These are phyloP conservation scores for Cyclotella baltica DNA, from an alignment of 108 stramenopile species.

Conservation along the genomic window DNA sequence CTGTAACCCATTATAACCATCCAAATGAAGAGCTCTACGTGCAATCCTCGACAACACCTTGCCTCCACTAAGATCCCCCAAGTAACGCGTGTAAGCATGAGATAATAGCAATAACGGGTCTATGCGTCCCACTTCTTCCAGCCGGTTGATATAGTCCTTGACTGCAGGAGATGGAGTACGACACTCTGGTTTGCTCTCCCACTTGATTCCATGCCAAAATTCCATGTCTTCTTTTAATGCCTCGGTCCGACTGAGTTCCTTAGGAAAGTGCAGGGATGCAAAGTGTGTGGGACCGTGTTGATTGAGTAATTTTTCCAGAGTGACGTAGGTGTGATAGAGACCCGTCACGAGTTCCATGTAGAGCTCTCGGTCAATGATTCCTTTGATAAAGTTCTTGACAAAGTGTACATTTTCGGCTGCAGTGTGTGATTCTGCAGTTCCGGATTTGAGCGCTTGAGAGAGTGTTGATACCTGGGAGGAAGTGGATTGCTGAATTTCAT, in stretches of 20 bases:
- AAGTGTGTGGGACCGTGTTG: slow-evolving; percentile 67
- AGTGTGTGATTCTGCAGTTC: slow-evolving; percentile 81
- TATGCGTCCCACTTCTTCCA: slow-evolving; percentile 60
- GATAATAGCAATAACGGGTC: slow-evolving; percentile 81
- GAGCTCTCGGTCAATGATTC: slow-evolving; percentile 75
- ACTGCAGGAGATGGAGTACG: slow-evolving; percentile 72
- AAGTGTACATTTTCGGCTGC: slow-evolving; percentile 92
- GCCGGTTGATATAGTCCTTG: slow-evolving; percentile 73
- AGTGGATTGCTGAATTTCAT: not conserved
- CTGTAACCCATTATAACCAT: slow-evolving; percentile 62
- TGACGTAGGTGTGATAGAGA: slow-evolving; percentile 76
- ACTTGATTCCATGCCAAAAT: slow-evolving; percentile 67
- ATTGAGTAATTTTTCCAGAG: slow-evolving; percentile 74
- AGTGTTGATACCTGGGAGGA: slow-evolving; percentile 33
- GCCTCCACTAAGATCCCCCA: slow-evolving; percentile 91
- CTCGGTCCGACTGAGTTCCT: slow-evolving; percentile 64
- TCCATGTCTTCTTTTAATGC: slow-evolving; percentile 80
- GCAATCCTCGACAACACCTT: slow-evolving; percentile 82
- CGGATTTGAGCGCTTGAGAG: slow-evolving; percentile 79
- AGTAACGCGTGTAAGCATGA: slow-evolving; percentile 91
- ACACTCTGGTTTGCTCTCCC: slow-evolving; percentile 34
- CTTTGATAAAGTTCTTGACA: slow-evolving; percentile 86
- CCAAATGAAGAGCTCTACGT: slow-evolving; percentile 67
- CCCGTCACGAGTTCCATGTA: slow-evolving; percentile 70
- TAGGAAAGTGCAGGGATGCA: slow-evolving; percentile 75